Base-by-base conservation (phyloP, 2,329 filamentous ascomycete species). In the Fusarium chaquense region DNA sequence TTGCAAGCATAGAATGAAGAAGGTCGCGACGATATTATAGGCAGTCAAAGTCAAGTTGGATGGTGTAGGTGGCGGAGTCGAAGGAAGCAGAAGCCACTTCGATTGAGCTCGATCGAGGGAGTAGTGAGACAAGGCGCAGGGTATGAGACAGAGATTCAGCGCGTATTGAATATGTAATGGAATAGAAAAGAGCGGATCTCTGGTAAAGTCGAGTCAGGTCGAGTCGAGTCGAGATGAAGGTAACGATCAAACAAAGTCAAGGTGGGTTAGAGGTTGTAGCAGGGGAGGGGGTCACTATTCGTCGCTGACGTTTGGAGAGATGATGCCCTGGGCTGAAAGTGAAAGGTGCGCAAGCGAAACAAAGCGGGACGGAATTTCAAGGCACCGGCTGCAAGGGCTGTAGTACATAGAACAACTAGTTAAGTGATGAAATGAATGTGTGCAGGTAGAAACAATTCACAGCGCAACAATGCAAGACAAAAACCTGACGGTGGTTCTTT, bases 351-450 rank as follows among this genome's bases (percentile, higher is more conserved):
- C 22, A 44, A 20, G n/a, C 49, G 35, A 52, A 51, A 41, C 47
- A 41, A 52, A 43, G 49, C 67, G 73, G 70, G 71, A 67, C 75
- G 76, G 76, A 78, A 75, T 77, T 76, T 76, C 67, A 76, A 76
- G 70, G 63, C 59, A 72, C 76, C 75, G 75, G 61, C 4, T 33
- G 55, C 44, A 40, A 43, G 43, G 75, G 61, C 4, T 26, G 55
- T 51, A 45, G 46, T 47, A 45, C 50, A 30, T 30, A 11, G 28
- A 30, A 30, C 28, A 20, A 20, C 20, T 20, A 20, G 20, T 20
- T 30, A 35, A 20, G 13, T 50, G 32, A 51, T 6, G 10, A 28
- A 26, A 10, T 20, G 35, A 36, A 43, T 7, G 35, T 7, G 35
- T 36, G 45, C 26, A 18, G 24, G 32, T 43, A 57, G 30, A 45